Conservation (phyloP, 31 red algal species). For the Pterothamnion heteromorphum region DNA sequence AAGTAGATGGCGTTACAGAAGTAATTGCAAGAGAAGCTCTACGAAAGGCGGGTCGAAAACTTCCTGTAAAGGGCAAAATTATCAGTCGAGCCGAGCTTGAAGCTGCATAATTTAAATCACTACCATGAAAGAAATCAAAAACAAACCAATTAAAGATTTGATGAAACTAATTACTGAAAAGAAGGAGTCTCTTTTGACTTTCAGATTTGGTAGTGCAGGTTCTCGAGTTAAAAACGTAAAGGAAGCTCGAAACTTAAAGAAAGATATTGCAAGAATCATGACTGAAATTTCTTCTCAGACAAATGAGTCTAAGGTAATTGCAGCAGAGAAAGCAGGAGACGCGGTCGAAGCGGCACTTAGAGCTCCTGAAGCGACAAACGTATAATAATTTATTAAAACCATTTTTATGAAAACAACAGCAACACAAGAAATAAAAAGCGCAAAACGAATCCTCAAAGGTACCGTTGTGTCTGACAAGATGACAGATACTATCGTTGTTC, state of each 20-base stretch:
- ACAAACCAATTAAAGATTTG: not conserved
- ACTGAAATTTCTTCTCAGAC: not conserved
- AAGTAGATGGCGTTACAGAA: not conserved
- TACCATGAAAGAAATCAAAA: slow-evolving; percentile 1
- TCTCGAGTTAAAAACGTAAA: too few species aligned
- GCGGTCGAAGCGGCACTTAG: not conserved
- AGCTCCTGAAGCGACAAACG: not conserved
- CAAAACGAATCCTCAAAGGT: not conserved
- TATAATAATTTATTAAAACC: not conserved
- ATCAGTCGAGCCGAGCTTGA: not conserved
- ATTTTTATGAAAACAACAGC: not conserved
- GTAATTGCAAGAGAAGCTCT: slow-evolving; percentile 11
- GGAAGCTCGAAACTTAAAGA: not conserved
- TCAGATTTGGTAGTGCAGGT: too few species aligned
- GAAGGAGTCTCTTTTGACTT: not conserved
- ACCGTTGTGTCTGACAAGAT: not conserved
- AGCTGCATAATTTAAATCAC: not conserved
- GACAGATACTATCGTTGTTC: not conserved
- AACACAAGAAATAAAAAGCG: too few species aligned
- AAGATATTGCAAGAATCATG: not conserved
- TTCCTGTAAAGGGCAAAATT: not conserved
- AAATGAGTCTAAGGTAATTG: not conserved
- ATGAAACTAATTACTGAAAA: not conserved
- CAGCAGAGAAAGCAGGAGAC: not conserved
- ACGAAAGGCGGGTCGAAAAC: not conserved